Conservation (phyloP, 23 red algal species). For the Gracilaria gracilis region DNA sequence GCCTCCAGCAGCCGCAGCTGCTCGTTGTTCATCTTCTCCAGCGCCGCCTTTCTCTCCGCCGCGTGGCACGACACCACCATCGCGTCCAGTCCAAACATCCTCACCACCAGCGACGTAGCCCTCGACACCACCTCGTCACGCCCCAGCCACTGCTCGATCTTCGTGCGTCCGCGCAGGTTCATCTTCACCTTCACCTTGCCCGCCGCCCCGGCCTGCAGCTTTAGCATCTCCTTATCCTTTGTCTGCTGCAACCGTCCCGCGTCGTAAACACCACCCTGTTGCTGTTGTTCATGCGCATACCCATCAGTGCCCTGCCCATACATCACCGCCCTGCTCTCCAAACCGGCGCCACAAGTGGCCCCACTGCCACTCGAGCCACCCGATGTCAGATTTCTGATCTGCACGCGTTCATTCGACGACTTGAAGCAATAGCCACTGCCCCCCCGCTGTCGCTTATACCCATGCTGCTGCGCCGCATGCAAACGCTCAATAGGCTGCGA, state of each 20-base stretch:
- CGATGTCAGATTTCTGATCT: conserved; percentile 17
- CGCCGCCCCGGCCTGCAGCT: conserved; percentile 17
- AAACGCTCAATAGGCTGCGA: neutral
- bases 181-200: conserved; percentile 40
- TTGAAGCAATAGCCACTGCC: neutral
- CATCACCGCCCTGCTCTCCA: neutral
- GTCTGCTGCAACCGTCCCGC: conserved; percentile 4
- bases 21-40: conserved; percentile 58
- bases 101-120: conserved; percentile 35
- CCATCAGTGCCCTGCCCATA: neutral
- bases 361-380: neutral
- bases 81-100: conserved; percentile 27
- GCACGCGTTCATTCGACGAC: neutral
- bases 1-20: conserved; percentile 52
- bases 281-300: neutral
- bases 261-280: neutral
- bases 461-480: neutral
- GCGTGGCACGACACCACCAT: neutral
- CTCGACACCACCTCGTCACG: conserved; percentile 5
- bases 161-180: conserved; percentile 43
- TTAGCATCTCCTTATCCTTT: conserved; percentile 22
- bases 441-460: neutral
- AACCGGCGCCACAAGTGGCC: too few species aligned
- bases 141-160: conserved; percentile 51
- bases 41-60: neutral